Evolutionary conservation across 176 grass and related monocot species (phyloP), one percentile per base, ranked within the genome.

Genomic region (Oryza coarctata): DNA sequence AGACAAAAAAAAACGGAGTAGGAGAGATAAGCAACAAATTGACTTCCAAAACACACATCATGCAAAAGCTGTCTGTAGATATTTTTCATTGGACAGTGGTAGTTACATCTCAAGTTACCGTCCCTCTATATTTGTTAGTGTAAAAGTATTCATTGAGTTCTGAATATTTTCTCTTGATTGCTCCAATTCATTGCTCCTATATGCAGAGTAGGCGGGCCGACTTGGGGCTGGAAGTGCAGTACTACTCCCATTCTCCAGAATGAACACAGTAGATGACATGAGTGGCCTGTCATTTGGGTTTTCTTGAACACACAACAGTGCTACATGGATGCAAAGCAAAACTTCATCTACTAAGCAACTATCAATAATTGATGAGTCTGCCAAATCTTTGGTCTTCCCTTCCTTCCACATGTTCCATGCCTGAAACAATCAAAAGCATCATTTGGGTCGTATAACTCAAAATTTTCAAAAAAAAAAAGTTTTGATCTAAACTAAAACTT

Each of bases 261-360:
- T 44, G 12, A 72, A 58, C 22, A 92, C 74, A 22, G 84, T 65
- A 17, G 32, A 65, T 18, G 80, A 80, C 75, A 89, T 87, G 0
- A 65, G 60, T 14, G 80, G 90, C 30, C 90, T 88, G 67, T 87
- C 80, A 14, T 92, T 47, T 40, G 80, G 83, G 20, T 79, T 82
- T 47, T 92, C 90, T n/a, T 89, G 80, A 7, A 92, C 90, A 61
- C 87, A 89, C 33, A 87, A 30, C 1, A 89, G 84, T 10, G 40
- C 90, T 29, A 86, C 58, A 0, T 92, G 85, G 58, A 92, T 81
- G 76, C 87, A 92, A 47, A 68, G 67, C 9, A 68, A 58, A 36
- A 66, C 90, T 65, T 84, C 90, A 20, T 57, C 45, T 12, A 11
- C 49, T 40, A 39, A 64, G 47, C 55, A 92, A 9, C 22, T 70